Percentiles rank a stretch among this genome's conserved stretches.
phyloP scores from a whole-genome alignment of 2,329 filamentous ascomycete genomes.

The Phaeoacremonium minimum region DNA sequence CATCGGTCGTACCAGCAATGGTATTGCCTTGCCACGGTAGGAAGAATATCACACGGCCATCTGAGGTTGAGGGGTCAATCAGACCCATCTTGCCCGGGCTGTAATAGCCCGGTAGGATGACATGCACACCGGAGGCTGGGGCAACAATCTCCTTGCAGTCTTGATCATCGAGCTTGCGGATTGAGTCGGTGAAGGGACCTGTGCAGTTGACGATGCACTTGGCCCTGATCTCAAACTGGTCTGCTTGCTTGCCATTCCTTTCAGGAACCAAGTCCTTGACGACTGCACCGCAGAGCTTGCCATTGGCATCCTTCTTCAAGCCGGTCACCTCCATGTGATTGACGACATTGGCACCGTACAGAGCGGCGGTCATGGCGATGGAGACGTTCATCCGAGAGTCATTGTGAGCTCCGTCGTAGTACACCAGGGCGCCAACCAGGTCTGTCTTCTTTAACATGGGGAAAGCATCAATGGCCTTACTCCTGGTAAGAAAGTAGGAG shows the following conservation, averaged over 20 bases:
- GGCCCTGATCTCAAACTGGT: slow-evolving; percentile 67
- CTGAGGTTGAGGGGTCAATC: slow-evolving; percentile 75
- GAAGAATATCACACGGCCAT: slow-evolving; percentile 86
- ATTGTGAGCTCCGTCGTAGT: slow-evolving; percentile 85
- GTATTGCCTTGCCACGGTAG: slow-evolving; percentile 85
- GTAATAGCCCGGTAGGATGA: slow-evolving; percentile 76
- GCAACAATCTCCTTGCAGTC: slow-evolving; percentile 68
- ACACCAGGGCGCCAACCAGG: slow-evolving; percentile 73
- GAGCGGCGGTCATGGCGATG: slow-evolving; percentile 72
- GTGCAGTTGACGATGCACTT: slow-evolving; percentile 83
- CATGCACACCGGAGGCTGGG: slow-evolving; percentile 76
- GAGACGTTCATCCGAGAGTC: slow-evolving; percentile 86
- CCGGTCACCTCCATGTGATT: slow-evolving; percentile 78
- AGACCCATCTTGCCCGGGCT: slow-evolving; percentile 78
- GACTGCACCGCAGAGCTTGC: slow-evolving; percentile 64
- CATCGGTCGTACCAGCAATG: slow-evolving; percentile 79
- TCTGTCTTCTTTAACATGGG: slow-evolving; percentile 73
- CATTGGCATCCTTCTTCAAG: slow-evolving; percentile 66
- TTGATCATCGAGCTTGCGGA: slow-evolving; percentile 77
- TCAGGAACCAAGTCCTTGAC: slow-evolving; percentile 59
- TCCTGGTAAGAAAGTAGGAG: slow-evolving; percentile 76
- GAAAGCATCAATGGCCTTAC: slow-evolving; percentile 72
- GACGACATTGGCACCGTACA: slow-evolving; percentile 75
- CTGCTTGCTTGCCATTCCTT: slow-evolving; percentile 46
- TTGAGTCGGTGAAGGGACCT: slow-evolving; percentile 74